These are phyloP conservation scores for Rhodotorula sp. DNA, from an alignment of 1,284 basidiomycete genomes.

Conservation along the genomic window DNA sequence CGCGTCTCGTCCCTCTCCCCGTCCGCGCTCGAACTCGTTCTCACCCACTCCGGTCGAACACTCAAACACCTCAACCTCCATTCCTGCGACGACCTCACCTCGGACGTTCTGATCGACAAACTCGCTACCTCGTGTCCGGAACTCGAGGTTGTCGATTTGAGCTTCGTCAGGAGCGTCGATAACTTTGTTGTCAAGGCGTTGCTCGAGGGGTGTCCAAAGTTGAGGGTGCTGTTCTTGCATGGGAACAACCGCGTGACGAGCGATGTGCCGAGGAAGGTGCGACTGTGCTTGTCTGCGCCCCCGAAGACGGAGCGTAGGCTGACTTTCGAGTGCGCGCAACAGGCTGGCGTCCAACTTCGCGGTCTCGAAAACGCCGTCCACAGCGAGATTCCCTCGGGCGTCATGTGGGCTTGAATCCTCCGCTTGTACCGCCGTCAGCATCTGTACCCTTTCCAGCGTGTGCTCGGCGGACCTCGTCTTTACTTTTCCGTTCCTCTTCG, in stretches of 20 bases:
- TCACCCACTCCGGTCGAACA: conserved; percentile 66
- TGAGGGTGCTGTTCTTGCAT: conserved; percentile 47
- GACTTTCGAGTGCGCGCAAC: background rate
- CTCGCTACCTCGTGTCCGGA: conserved; percentile 57
- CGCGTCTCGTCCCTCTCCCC: conserved; percentile 55
- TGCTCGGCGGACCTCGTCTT: no score
- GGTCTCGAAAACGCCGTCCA: conserved; percentile 31
- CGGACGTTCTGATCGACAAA: conserved; percentile 56
- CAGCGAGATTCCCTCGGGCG: conserved; percentile 20
- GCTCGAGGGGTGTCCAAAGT: conserved; percentile 54
- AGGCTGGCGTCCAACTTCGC: conserved; percentile 27
- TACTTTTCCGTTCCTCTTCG: no score
- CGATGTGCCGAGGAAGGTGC: conserved; percentile 36
- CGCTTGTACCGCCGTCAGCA: no score
- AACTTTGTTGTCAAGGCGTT: conserved; percentile 76
- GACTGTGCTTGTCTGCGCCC: background rate
- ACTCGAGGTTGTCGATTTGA: conserved; percentile 70
- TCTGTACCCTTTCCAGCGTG: no score
- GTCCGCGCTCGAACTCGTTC: conserved; percentile 62
- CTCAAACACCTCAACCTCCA: conserved; percentile 73
- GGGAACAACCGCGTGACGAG: conserved; percentile 47
- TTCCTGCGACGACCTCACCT: conserved; percentile 64
- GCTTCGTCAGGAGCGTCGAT: conserved; percentile 82
- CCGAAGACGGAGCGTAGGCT: background rate
- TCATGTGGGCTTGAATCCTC: conserved; percentile 7